Conservation (phyloP, 768 basidiomycete species). For the Kwoniella sp. region DNA sequence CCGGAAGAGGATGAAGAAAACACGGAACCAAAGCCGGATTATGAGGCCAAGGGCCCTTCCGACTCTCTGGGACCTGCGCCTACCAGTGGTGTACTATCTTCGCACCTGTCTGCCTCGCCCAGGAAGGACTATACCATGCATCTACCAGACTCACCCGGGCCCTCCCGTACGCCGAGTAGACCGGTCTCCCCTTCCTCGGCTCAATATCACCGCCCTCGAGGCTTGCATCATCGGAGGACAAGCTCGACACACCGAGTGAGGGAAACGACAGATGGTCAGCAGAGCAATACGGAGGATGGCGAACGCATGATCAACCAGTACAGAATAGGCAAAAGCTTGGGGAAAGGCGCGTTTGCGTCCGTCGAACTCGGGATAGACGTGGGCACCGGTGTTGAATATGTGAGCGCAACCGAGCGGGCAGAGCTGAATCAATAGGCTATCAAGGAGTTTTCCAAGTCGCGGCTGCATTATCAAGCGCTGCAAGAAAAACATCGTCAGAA, state of each 20-base stretch:
- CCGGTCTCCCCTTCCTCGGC: constrained; percentile 30
- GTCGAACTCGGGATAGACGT: constrained; percentile 49
- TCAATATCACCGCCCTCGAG: constrained; percentile 18
- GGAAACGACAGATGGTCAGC: constrained; percentile 44
- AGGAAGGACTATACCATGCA: constrained; percentile 1
- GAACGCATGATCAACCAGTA: constrained; percentile 48
- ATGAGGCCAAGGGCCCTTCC: neutral
- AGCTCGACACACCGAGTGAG: constrained; percentile 40
- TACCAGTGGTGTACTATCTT: neutral
- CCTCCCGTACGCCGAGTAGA: constrained; percentile 3
- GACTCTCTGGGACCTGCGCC: constrained; percentile 14
- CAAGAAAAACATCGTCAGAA: constrained; percentile 40
- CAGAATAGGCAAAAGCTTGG: constrained; percentile 43
- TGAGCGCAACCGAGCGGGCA: constrained; percentile 19
- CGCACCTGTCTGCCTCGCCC: constrained; percentile 16
- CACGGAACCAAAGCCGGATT: neutral
- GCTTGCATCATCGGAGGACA: constrained; percentile 27
- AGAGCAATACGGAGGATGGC: constrained; percentile 41
- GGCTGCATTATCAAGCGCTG: constrained; percentile 40
- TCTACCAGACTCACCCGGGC: constrained; percentile 14
- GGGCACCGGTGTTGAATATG: constrained; percentile 47
- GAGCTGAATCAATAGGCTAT: constrained; percentile 35
- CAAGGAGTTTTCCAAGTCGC: constrained; percentile 51
- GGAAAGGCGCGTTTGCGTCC: constrained; percentile 49
- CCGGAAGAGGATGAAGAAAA: constrained; percentile 19